These are phyloP conservation scores for Xylariomycetidae sp. DNA, from an alignment of 2,329 filamentous ascomycete genomes.

Conservation along the genomic window DNA sequence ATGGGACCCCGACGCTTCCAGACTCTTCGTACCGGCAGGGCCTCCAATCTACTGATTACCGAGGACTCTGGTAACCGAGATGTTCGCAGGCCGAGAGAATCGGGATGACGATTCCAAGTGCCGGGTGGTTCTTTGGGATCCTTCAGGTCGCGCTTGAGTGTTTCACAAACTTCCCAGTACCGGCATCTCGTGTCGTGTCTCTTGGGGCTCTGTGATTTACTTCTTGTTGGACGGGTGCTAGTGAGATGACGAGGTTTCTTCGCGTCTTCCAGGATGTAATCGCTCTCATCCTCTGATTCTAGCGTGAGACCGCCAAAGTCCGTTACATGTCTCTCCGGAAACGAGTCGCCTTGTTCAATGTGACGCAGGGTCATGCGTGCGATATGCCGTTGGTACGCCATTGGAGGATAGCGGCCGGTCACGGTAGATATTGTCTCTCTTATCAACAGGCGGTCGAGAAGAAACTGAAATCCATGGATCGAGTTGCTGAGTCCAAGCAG, in stretches of 20 bases:
- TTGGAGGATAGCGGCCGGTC: neutral
- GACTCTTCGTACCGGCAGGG: constrained; percentile 12
- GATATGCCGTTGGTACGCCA: neutral
- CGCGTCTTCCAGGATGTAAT: too few relatives aligned
- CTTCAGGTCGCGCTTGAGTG: constrained; percentile 13
- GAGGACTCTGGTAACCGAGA: constrained; percentile 9
- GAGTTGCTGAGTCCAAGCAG: too few relatives aligned
- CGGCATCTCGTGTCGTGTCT: constrained; percentile 16
- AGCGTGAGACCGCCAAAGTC: neutral
- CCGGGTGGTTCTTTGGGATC: constrained; percentile 13
- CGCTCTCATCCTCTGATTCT: neutral
- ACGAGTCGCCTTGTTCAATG: constrained; percentile 1
- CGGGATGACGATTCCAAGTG: constrained; percentile 17
- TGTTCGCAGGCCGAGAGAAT: constrained; percentile 15
- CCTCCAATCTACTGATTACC: constrained; percentile 10
- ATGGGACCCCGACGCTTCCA: constrained; percentile 15
- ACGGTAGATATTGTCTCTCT: too few relatives aligned
- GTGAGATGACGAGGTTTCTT: constrained; percentile 1
- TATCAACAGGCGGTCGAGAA: too few relatives aligned
- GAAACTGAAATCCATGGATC: too few relatives aligned
- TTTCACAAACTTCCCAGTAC: constrained; percentile 16
- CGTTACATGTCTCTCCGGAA: neutral
- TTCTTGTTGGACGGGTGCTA: constrained; percentile 2
- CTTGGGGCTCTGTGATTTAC: constrained; percentile 9
- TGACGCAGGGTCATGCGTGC: constrained; percentile 1